Evolutionary conservation across 2,329 filamentous ascomycete species (phyloP).

Genomic region (Thelonectria discophora): DNA sequence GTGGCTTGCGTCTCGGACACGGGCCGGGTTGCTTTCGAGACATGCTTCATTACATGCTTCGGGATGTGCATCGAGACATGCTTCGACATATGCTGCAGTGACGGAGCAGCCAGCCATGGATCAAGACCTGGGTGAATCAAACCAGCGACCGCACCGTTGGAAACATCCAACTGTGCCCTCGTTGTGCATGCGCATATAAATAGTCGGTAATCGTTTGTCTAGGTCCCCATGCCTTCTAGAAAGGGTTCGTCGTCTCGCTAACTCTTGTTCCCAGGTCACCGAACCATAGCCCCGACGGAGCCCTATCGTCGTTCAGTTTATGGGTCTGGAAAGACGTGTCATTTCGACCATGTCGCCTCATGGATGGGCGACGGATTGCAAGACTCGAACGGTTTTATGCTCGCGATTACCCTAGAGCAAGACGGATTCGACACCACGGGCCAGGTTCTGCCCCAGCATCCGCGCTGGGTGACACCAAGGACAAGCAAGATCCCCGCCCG

Average conservation of each 20-base stretch:
- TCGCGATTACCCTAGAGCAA: conserved; percentile 13
- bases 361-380: background rate
- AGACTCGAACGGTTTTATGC: background rate
- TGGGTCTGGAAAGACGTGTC: background rate
- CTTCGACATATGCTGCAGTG: no score
- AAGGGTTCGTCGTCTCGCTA: background rate
- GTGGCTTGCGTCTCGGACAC: no score
- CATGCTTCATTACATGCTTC: background rate
- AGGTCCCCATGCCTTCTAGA: background rate
- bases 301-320: background rate
- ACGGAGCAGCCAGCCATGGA: background rate
- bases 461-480: background rate
- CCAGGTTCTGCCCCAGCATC: conserved; percentile 6
- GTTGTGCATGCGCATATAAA: background rate
- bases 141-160: background rate
- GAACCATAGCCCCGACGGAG: background rate
- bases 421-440: conserved; percentile 1
- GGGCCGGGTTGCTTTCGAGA: no score
- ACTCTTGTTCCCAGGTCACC: background rate
- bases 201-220: background rate
- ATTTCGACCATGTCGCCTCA: background rate
- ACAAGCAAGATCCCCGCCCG: conserved; percentile 10
- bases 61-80: no score
- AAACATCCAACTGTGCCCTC: background rate
- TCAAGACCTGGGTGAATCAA: background rate